These are phyloP conservation scores for Tulasnella calospora DNA, from an alignment of 768 basidiomycete species.

Conservation along the genomic window DNA sequence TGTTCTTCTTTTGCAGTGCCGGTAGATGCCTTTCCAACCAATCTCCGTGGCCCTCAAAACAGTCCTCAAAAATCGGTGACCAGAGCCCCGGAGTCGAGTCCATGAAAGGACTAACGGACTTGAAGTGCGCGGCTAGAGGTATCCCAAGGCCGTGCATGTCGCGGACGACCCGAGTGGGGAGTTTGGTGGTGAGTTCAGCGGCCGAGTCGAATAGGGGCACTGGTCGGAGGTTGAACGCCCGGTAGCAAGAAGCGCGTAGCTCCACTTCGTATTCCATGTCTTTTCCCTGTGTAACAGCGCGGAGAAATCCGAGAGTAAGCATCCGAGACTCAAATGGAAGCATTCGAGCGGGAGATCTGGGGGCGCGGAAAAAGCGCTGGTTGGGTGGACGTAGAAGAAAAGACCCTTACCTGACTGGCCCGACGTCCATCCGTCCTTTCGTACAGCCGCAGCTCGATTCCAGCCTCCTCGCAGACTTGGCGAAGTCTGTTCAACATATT, in stretches of 20 bases:
- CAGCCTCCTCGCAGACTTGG: background rate
- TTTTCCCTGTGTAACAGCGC: background rate
- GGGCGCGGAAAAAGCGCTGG: too few species aligned
- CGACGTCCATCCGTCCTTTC: background rate
- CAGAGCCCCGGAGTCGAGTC: conserved; percentile 9
- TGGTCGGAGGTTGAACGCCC: conserved; percentile 1
- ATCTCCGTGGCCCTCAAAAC: conserved; percentile 14
- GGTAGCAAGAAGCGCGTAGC: conserved; percentile 3
- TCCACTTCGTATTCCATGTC: conserved; percentile 9
- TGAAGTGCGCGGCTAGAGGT: conserved; percentile 7
- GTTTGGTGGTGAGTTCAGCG: background rate
- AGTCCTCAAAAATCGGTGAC: conserved; percentile 12
- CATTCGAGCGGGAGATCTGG: too few species aligned
- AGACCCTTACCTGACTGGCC: background rate
- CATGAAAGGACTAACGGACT: background rate
- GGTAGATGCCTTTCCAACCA: conserved; percentile 10
- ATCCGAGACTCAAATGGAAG: too few species aligned
- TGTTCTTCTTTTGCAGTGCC: conserved; percentile 7
- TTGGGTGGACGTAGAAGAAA: too few species aligned
- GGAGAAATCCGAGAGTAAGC: too few species aligned
- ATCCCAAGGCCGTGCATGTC: conserved; percentile 12
- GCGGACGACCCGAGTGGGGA: background rate
- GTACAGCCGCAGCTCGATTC: background rate
- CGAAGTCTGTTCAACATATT: background rate
- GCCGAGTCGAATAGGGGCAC: conserved; percentile 6